phyloP scores from a whole-genome alignment of 2,329 filamentous ascomycete genomes.

The Thelonectria rubi region DNA sequence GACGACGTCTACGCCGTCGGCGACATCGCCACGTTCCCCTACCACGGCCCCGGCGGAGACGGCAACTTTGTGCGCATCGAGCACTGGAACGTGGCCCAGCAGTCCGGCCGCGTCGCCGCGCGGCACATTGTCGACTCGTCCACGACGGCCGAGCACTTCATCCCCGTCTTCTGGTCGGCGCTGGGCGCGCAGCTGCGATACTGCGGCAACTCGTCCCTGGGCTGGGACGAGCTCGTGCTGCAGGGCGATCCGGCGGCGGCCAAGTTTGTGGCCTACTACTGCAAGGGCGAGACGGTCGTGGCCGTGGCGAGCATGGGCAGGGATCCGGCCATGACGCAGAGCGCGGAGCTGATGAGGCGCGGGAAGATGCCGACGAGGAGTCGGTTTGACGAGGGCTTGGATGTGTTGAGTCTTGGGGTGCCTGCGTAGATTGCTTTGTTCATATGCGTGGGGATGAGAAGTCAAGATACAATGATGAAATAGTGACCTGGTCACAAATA shows the following conservation, averaged over 20 bases:
- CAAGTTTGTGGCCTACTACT: constrained; percentile 91
- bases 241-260: constrained; percentile 78
- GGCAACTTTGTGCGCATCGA: constrained; percentile 84
- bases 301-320: constrained; percentile 91
- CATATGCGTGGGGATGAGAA: not conserved
- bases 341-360: constrained; percentile 83
- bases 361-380: constrained; percentile 85
- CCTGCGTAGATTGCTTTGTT: constrained; percentile 32
- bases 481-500: too few relatives aligned
- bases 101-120: constrained; percentile 83
- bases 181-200: constrained; percentile 90
- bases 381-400: constrained; percentile 72
- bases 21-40: constrained; percentile 95
- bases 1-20: constrained; percentile 91
- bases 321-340: constrained; percentile 87
- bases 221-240: constrained; percentile 87
- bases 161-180: constrained; percentile 97
- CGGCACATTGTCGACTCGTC: constrained; percentile 75
- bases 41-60: constrained; percentile 85
- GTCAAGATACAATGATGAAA: too few relatives aligned
- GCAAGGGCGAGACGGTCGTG: constrained; percentile 84
- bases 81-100: constrained; percentile 99
- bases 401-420: constrained; percentile 56
- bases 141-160: constrained; percentile 74
- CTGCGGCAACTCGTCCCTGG: constrained; percentile 83